Percentiles rank a stretch among this genome's conserved stretches.
Evolutionary conservation across 1,284 basidiomycete species (phyloP).

Genomic region (Leccinum pachyderme): DNA sequence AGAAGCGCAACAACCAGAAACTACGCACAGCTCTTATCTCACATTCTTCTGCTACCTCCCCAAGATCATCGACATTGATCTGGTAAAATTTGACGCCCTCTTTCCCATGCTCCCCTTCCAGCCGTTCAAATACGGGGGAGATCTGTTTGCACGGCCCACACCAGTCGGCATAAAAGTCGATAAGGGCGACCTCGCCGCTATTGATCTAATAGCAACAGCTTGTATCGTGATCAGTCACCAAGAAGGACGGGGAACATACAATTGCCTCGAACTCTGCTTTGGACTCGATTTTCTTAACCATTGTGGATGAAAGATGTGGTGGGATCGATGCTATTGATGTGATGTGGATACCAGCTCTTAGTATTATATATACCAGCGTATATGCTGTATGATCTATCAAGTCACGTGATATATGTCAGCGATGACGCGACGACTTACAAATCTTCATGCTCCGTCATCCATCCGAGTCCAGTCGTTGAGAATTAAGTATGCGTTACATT

Average conservation of each 20-base stretch:
- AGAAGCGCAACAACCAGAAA: too few species aligned
- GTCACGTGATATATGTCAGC: slow-evolving; percentile 7
- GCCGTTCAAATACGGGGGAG: slow-evolving; percentile 62
- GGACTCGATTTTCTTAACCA: slow-evolving; percentile 7
- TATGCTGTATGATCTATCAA: not conserved
- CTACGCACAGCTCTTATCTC: slow-evolving; percentile 54
- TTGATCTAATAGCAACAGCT: not conserved
- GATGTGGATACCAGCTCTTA: not conserved
- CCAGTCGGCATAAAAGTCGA: slow-evolving; percentile 65
- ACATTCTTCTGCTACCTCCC: slow-evolving; percentile 44
- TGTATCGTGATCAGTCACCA: not conserved
- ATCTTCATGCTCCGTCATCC: not conserved
- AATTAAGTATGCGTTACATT: not conserved
- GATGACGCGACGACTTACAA: not conserved
- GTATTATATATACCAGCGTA: slow-evolving; percentile 1
- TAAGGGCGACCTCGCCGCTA: slow-evolving; percentile 42
- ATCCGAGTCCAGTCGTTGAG: not conserved
- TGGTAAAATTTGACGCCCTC: slow-evolving; percentile 62
- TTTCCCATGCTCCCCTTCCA: slow-evolving; percentile 36
- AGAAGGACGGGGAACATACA: slow-evolving; percentile 12
- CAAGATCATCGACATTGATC: slow-evolving; percentile 56
- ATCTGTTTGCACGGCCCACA: slow-evolving; percentile 70
- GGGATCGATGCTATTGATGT: not conserved
- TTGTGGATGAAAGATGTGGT: not conserved
- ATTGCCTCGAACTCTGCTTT: slow-evolving; percentile 8